Percentiles rank a stretch among this genome's conserved stretches.
Conservation (phyloP, 805 yeast species). For the Candida ascalaphidarum region DNA sequence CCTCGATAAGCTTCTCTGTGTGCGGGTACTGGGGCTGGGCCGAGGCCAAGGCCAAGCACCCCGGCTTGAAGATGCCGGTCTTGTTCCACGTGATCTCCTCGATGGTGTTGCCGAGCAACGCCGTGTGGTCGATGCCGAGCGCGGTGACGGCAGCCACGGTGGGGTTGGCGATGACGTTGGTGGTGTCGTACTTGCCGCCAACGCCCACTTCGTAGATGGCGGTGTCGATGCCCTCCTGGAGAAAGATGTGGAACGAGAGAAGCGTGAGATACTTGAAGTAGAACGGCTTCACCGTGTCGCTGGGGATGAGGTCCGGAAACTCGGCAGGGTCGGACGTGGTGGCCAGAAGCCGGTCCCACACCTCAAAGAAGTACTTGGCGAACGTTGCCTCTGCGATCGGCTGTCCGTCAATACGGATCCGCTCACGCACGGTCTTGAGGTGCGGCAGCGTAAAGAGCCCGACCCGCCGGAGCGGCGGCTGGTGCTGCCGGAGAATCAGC, state of each 20-base stretch:
- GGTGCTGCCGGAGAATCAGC: constrained; percentile 66
- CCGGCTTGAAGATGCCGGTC: constrained; percentile 79
- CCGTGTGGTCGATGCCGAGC: constrained; percentile 87
- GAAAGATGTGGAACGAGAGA: constrained; percentile 82
- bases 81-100: constrained; percentile 94
- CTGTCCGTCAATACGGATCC: constrained; percentile 79
- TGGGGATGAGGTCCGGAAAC: constrained; percentile 64
- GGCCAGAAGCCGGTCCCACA: constrained; percentile 72
- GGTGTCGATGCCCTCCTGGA: constrained; percentile 82
- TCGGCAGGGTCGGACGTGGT: constrained; percentile 44
- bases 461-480: constrained; percentile 42
- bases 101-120: constrained; percentile 78
- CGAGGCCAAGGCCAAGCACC: constrained; percentile 57
- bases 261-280: constrained; percentile 88
- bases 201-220: constrained; percentile 98
- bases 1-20: constrained; percentile 47
- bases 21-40: constrained; percentile 44
- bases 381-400: constrained; percentile 79
- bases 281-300: constrained; percentile 71
- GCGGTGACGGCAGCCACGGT: constrained; percentile 79
- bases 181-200: constrained; percentile 97
- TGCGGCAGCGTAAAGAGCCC: constrained; percentile 98
- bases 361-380: constrained; percentile 85
- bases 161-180: constrained; percentile 76
- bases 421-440: constrained; percentile 83